Evolutionary conservation across 768 basidiomycete species (phyloP).

Genomic region (Cantharellus cinnabarinus): DNA sequence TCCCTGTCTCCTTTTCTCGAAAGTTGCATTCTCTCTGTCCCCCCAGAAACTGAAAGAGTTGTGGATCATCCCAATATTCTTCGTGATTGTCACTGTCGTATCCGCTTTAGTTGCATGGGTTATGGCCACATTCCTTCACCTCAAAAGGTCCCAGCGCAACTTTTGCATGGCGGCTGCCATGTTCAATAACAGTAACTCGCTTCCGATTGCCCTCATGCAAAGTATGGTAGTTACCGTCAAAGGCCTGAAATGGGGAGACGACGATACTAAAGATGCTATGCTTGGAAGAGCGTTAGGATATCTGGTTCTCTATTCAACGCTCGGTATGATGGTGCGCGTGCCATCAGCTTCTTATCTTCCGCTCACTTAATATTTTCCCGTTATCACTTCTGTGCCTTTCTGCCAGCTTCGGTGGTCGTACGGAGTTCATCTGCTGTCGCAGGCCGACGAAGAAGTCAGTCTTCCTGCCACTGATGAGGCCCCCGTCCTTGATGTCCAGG

Average conservation of each 20-base stretch:
- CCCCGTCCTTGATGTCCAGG: not conserved
- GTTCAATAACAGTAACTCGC: constrained; percentile 89
- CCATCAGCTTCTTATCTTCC: not conserved
- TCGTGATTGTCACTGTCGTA: constrained; percentile 48
- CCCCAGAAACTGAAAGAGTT: constrained; percentile 35
- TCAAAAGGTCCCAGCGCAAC: constrained; percentile 57
- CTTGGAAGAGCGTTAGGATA: constrained; percentile 79
- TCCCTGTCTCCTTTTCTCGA: constrained; percentile 73
- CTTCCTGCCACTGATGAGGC: constrained; percentile 1
- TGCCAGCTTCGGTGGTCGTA: constrained; percentile 76
- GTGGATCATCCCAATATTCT: constrained; percentile 76
- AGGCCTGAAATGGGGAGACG: constrained; percentile 56
- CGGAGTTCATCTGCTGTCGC: constrained; percentile 63
- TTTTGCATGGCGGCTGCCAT: constrained; percentile 67
- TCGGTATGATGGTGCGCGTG: constrained; percentile 74
- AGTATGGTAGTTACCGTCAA: constrained; percentile 68
- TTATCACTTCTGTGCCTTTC: not conserved
- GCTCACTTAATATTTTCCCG: not conserved
- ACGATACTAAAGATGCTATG: constrained; percentile 76
- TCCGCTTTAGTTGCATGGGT: constrained; percentile 49
- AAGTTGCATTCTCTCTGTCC: constrained; percentile 80
- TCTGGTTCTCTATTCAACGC: constrained; percentile 77
- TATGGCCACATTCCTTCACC: constrained; percentile 39
- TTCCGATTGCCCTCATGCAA: constrained; percentile 74
- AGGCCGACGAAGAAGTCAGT: constrained; percentile 34